phyloP scores from a whole-genome alignment of 1,284 basidiomycete genomes.

The Phellopilus nigrolimitatus region DNA sequence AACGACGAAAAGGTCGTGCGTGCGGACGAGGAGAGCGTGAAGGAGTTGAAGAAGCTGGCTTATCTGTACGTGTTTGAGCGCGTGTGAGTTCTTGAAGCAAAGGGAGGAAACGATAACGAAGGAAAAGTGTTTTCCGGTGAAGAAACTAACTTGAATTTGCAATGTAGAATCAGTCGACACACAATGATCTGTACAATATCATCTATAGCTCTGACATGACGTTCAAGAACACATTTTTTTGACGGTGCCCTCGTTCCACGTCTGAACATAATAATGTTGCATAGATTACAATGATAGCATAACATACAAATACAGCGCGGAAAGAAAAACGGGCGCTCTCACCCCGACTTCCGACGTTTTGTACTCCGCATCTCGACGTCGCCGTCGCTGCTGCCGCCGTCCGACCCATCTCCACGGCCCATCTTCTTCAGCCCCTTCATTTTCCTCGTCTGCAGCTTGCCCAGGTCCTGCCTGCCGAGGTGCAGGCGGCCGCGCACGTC shows the following conservation, averaged over 20 bases:
- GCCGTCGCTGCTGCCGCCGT: conserved; percentile 23
- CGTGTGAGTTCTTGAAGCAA: conserved; percentile 29
- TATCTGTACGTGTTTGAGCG: conserved; percentile 89
- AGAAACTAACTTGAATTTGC: neutral
- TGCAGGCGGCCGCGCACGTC: conserved; percentile 91
- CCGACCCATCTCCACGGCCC: conserved; percentile 29
- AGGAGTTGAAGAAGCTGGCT: conserved; percentile 70
- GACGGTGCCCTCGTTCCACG: neutral
- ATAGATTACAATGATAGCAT: neutral
- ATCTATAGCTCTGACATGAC: no score
- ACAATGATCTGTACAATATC: neutral
- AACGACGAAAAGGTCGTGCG: conserved; percentile 96
- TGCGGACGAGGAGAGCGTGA: conserved; percentile 73
- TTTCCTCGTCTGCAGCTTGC: conserved; percentile 82
- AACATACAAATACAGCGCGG: conserved; percentile 12
- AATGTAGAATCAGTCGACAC: neutral
- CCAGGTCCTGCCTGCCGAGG: conserved; percentile 85
- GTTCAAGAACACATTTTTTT: no score
- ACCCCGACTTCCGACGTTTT: conserved; percentile 5
- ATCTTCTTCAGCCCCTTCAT: conserved; percentile 82
- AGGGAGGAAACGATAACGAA: no score
- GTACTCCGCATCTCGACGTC: conserved; percentile 14
- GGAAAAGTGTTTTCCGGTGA: no score
- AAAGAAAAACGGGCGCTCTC: neutral
- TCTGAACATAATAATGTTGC: neutral